phyloP scores from a whole-genome alignment of 2,329 filamentous ascomycete genomes.

The Diaporthe helianthi region DNA sequence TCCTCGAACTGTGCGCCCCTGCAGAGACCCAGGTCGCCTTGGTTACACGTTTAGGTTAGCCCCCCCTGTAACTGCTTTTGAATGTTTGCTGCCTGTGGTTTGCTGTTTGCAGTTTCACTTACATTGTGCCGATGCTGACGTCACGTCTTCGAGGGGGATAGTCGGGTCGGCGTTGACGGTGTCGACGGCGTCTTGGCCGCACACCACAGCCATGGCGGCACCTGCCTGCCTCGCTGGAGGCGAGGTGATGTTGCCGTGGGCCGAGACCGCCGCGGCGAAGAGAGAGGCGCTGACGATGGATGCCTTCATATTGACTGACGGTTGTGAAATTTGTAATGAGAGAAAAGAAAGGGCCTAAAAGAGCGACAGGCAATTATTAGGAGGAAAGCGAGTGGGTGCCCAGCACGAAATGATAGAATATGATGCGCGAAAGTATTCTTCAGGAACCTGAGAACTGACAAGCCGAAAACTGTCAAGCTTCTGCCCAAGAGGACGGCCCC shows the following conservation, averaged over 20 bases:
- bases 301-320: slow-evolving; percentile 34
- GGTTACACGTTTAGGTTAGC: slow-evolving; percentile 31
- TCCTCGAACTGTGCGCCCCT: slow-evolving; percentile 55
- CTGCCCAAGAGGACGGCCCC: not conserved
- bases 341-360: not conserved
- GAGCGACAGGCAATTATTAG: not conserved
- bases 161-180: slow-evolving; percentile 46
- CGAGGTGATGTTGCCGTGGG: slow-evolving; percentile 52
- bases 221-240: slow-evolving; percentile 52
- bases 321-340: not conserved
- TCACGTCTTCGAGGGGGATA: slow-evolving; percentile 45
- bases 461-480: slow-evolving; percentile 10
- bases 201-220: slow-evolving; percentile 51
- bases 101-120: slow-evolving; percentile 24
- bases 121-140: slow-evolving; percentile 39
- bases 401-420: slow-evolving; percentile 8
- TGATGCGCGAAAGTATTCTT: slow-evolving; percentile 22
- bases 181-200: slow-evolving; percentile 51
- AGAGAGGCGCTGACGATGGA: slow-evolving; percentile 35
- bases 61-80: not conserved
- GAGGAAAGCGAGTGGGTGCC: slow-evolving; percentile 6
- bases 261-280: slow-evolving; percentile 44
- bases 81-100: not conserved
- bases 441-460: not conserved
- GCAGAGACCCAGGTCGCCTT: slow-evolving; percentile 55